These are phyloP conservation scores for Geotrichum siamense DNA, from an alignment of 1,139 yeast species.

Conservation along the genomic window DNA sequence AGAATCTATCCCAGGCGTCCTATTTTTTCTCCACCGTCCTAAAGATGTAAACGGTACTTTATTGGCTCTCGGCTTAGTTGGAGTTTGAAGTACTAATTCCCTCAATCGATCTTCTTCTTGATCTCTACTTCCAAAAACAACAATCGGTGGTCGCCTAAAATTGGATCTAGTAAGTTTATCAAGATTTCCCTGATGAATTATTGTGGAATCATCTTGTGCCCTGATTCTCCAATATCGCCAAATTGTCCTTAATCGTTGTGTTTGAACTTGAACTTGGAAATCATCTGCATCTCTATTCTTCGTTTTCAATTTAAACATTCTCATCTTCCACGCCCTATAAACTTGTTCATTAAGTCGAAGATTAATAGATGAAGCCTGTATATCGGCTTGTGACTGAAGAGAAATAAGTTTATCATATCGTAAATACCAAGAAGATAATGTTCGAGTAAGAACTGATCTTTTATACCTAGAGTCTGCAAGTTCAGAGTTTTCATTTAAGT, in stretches of 20 bases:
- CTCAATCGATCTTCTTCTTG: background rate
- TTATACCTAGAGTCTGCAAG: constrained; percentile 8
- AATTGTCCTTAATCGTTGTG: constrained; percentile 20
- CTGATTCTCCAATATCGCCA: constrained; percentile 25
- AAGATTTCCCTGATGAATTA: background rate
- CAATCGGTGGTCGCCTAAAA: background rate
- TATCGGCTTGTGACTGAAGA: constrained; percentile 1
- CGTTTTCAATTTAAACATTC: constrained; percentile 23
- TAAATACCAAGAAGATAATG: constrained; percentile 3
- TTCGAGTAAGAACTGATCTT: background rate
- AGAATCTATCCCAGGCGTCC: constrained; percentile 12
- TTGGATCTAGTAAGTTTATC: background rate
- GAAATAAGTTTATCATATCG: background rate
- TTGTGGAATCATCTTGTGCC: background rate
- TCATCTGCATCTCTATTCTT: constrained; percentile 25
- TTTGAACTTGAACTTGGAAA: constrained; percentile 20
- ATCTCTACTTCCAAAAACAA: background rate
- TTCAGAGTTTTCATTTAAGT: constrained; percentile 5
- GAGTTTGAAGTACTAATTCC: constrained; percentile 13
- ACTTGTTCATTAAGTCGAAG: constrained; percentile 10
- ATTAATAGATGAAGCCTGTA: background rate
- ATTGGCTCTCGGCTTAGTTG: constrained; percentile 11
- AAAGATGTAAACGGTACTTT: constrained; percentile 12
- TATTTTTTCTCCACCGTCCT: constrained; percentile 13
- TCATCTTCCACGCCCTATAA: constrained; percentile 26